These are phyloP conservation scores for Boletus sensibilis DNA, from an alignment of 768 basidiomycete genomes.

Conservation along the genomic window DNA sequence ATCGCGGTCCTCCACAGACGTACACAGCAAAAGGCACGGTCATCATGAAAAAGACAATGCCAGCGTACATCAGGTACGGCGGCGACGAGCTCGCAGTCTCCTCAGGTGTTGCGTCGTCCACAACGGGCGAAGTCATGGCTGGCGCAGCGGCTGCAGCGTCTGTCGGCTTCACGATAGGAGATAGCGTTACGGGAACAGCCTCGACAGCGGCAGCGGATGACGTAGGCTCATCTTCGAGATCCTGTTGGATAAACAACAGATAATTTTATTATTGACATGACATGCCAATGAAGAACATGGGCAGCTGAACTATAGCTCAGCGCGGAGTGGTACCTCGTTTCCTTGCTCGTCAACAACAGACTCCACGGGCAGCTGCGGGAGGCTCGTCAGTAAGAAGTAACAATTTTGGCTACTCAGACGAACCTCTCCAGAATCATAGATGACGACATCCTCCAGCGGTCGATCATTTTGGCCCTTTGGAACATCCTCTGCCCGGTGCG, in stretches of 20 bases:
- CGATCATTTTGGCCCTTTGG: slow-evolving; percentile 68
- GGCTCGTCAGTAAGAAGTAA: slow-evolving; percentile 4
- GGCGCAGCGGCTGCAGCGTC: background rate
- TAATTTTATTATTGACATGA: slow-evolving; percentile 51
- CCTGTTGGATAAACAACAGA: slow-evolving; percentile 51
- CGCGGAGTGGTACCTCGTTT: slow-evolving; percentile 90
- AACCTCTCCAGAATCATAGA: slow-evolving; percentile 89
- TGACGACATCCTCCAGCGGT: slow-evolving; percentile 74
- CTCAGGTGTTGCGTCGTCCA: slow-evolving; percentile 2
- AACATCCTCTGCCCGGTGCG: slow-evolving; percentile 61
- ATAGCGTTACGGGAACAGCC: slow-evolving; percentile 13
- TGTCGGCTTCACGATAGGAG: background rate
- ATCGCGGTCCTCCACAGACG: slow-evolving; percentile 44
- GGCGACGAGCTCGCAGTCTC: background rate
- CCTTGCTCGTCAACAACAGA: slow-evolving; percentile 57
- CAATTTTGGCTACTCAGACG: slow-evolving; percentile 17
- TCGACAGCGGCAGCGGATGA: slow-evolving; percentile 14
- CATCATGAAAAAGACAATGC: slow-evolving; percentile 39
- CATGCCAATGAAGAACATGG: slow-evolving; percentile 33
- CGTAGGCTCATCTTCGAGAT: slow-evolving; percentile 26
- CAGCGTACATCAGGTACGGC: slow-evolving; percentile 20
- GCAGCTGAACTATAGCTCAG: slow-evolving; percentile 77
- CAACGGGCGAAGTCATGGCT: background rate
- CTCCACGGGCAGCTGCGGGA: slow-evolving; percentile 51
- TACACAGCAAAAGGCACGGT: slow-evolving; percentile 45